These are phyloP conservation scores for Epichloe bromicola DNA, from an alignment of 2,329 filamentous ascomycete genomes.

Conservation along the genomic window DNA sequence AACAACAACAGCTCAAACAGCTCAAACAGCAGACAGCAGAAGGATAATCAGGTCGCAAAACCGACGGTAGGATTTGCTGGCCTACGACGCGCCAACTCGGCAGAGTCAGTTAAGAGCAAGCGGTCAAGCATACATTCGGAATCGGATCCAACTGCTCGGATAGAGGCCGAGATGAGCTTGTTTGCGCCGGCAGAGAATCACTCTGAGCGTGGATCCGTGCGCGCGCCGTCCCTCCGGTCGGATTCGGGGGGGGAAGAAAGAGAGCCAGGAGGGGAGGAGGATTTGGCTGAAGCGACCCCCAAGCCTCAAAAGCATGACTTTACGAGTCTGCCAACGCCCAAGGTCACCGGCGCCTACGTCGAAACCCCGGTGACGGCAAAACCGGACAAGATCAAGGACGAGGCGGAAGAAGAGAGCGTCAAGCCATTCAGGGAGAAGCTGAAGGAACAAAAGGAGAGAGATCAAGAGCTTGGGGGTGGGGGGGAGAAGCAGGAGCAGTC, in stretches of 20 bases:
- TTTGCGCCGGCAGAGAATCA: slow-evolving; percentile 42
- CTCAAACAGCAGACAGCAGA: slow-evolving; percentile 6
- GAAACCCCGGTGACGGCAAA: slow-evolving; percentile 40
- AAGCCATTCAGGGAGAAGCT: slow-evolving; percentile 8
- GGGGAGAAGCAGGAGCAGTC: not conserved
- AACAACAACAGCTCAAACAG: not conserved
- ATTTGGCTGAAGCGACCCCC: slow-evolving; percentile 32
- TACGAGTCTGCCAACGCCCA: slow-evolving; percentile 38
- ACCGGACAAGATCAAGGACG: slow-evolving; percentile 18
- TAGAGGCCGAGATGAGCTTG: slow-evolving; percentile 41
- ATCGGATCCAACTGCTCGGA: slow-evolving; percentile 41
- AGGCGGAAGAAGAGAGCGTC: not conserved
- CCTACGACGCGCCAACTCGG: slow-evolving; percentile 29
- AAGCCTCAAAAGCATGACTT: slow-evolving; percentile 31
- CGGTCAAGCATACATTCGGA: slow-evolving; percentile 37
- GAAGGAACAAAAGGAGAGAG: slow-evolving; percentile 7
- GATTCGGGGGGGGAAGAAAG: slow-evolving; percentile 20
- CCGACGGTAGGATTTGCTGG: slow-evolving; percentile 35
- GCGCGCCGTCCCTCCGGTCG: slow-evolving; percentile 30
- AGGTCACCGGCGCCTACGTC: slow-evolving; percentile 41
- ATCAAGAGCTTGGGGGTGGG: not conserved
- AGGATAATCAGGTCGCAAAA: slow-evolving; percentile 16
- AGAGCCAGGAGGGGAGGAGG: slow-evolving; percentile 12
- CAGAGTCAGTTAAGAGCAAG: slow-evolving; percentile 36
- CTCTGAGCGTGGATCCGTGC: slow-evolving; percentile 41